Percentiles rank a stretch among this genome's conserved stretches.
Evolutionary conservation across 345 rosid species (phyloP).

Genomic region (Brassica nigra): DNA sequence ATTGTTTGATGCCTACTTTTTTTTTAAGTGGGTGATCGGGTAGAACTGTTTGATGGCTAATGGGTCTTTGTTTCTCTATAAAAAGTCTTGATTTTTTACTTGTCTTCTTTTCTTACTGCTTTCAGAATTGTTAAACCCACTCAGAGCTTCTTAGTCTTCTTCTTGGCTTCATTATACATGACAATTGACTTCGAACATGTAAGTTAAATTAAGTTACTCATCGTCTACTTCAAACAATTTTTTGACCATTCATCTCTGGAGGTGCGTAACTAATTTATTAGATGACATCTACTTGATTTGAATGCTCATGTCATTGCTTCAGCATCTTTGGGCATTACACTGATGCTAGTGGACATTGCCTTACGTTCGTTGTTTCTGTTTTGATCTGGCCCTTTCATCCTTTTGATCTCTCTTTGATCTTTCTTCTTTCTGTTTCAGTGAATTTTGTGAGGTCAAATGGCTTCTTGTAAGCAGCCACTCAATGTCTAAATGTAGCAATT

Average conservation of each 20-base stretch:
- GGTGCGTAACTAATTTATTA: neutral
- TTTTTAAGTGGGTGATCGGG: neutral
- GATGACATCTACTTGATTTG: neutral
- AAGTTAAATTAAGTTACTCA: neutral
- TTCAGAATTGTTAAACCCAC: neutral
- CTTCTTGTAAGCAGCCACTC: neutral
- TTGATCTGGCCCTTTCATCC: slow-evolving; percentile 2
- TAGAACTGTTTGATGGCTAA: neutral
- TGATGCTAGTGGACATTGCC: neutral
- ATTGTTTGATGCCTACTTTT: too few relatives aligned
- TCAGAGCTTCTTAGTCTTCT: neutral
- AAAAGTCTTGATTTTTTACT: neutral
- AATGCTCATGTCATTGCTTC: neutral
- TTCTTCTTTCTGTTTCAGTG: neutral
- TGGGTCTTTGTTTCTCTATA: neutral
- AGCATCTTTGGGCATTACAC: neutral
- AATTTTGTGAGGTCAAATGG: too few relatives aligned
- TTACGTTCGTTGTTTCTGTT: slow-evolving; percentile 4
- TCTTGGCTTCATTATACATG: neutral
- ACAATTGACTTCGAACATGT: neutral
- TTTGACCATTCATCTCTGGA: neutral
- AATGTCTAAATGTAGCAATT: neutral
- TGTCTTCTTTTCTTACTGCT: neutral
- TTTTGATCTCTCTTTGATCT: neutral
- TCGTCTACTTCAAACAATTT: neutral